These are phyloP conservation scores for Aspergillus clavatus DNA, from an alignment of 2,329 filamentous ascomycete species.

Conservation along the genomic window DNA sequence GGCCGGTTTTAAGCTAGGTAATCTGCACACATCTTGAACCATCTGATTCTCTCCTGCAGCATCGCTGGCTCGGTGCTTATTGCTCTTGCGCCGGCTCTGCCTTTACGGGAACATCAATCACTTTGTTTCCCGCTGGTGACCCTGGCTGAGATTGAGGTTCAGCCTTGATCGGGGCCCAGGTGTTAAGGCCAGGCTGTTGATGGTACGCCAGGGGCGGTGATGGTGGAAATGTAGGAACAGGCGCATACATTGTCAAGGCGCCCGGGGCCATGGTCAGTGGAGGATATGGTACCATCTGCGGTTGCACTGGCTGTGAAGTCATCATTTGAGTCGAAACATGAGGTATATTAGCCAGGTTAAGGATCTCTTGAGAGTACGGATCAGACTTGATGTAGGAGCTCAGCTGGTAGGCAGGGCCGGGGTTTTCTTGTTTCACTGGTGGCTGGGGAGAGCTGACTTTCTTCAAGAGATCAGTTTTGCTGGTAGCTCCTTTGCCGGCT, in stretches of 20 bases:
- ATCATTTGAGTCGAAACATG: constrained; percentile 6
- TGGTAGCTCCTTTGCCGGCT: constrained; percentile 11
- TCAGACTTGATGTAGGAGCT: constrained; percentile 24
- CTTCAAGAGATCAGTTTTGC: constrained; percentile 13
- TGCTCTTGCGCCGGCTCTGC: constrained; percentile 12
- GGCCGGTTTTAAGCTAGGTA: neutral
- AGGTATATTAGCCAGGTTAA: constrained; percentile 12
- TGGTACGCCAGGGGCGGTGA: neutral
- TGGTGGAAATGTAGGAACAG: constrained; percentile 4
- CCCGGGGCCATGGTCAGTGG: constrained; percentile 14
- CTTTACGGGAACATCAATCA: constrained; percentile 20
- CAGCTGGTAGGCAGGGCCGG: constrained; percentile 2
- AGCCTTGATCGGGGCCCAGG: neutral
- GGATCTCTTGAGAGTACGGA: constrained; percentile 7
- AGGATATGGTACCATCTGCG: constrained; percentile 8
- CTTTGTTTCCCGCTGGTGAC: constrained; percentile 9
- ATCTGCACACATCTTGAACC: neutral
- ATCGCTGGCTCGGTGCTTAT: neutral
- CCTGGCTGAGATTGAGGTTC: constrained; percentile 14
- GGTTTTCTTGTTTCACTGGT: constrained; percentile 10
- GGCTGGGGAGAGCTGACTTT: constrained; percentile 5
- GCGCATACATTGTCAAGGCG: constrained; percentile 15
- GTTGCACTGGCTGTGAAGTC: constrained; percentile 1
- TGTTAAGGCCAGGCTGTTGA: neutral
- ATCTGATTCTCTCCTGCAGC: neutral